Evolutionary conservation across 140 eudicot species (phyloP), one percentile per base, ranked within the genome.

Genomic region (Erigeron philadelphicus): DNA sequence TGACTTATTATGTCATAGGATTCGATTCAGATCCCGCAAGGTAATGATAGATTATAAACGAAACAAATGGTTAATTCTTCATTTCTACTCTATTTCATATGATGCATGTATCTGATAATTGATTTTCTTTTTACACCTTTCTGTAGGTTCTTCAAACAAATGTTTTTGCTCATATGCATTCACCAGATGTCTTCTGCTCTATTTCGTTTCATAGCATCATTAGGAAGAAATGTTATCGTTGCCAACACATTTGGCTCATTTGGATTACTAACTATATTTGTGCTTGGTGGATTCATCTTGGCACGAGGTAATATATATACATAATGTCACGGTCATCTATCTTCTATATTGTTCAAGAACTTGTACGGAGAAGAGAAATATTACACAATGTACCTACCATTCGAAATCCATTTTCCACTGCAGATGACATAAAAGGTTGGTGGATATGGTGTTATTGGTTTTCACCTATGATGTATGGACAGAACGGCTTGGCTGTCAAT

Each of bases 361-460:
- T 17, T 50, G 57, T 50, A 50, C 11, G 5, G 16, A 53, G 16
- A 53, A 3, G 25, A 16, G 15, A 31, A 31, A 31, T 4, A 31
- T 31, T 31, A 31, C 38, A 31, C 25, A 21, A 21, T 21, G 25
- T 21, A 21, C 38, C 23, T 8, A 49, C 61, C 19, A 21, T 42
- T 12, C 12, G 2, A 75, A 42, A 60, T 55, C 63, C 59, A 66
- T 23, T 70, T 50, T 67, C 43, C 72, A 16, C 47, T 31, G 19
- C 83, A 90, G 97, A 90, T 64, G 79, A 80, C 64, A 79, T 90
- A 18, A 78, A 76, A 71, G 79, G 71, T 11, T 90, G 97, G 95
- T 84, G 90, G 95, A 42, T 84, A 73, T 87, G 95, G 95, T 88
- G 95, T 64, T 87, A 87, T n/a, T 87, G 95, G 95, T 64, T 87